A percentile compares a stretch with the other conserved stretches of the same genome.
Evolutionary conservation across 1,284 basidiomycete genomes (phyloP).

Genomic region (Trichosporon inkin): DNA sequence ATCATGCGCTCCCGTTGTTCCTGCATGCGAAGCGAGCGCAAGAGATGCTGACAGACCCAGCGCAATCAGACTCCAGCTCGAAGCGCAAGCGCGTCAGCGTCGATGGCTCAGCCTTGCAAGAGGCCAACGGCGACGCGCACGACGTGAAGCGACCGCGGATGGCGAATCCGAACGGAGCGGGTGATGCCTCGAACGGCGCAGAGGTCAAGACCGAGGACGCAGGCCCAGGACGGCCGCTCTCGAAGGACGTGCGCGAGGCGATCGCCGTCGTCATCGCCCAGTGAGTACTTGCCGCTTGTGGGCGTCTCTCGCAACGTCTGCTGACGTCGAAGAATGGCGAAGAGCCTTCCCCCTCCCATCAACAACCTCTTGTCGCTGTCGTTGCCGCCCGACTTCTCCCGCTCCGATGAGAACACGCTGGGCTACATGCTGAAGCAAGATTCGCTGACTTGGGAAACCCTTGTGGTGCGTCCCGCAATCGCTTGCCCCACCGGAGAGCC

Average conservation of each 20-base stretch:
- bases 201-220: slow-evolving; percentile 11
- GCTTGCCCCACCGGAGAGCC: background rate
- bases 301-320: background rate
- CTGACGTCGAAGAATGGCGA: slow-evolving; percentile 35
- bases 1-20: background rate
- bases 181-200: background rate
- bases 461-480: slow-evolving; percentile 30
- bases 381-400: slow-evolving; percentile 38
- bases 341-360: slow-evolving; percentile 36
- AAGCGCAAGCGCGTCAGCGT: slow-evolving; percentile 26
- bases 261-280: slow-evolving; percentile 33
- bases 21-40: background rate
- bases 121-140: slow-evolving; percentile 10
- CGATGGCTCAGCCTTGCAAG: background rate
- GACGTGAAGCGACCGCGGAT: slow-evolving; percentile 18
- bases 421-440: slow-evolving; percentile 36
- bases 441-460: slow-evolving; percentile 37
- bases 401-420: slow-evolving; percentile 44
- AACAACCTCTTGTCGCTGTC: slow-evolving; percentile 36
- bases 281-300: slow-evolving; percentile 23
- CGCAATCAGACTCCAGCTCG: slow-evolving; percentile 11
- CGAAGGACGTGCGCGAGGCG: slow-evolving; percentile 32
- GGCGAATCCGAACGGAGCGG: slow-evolving; percentile 6
- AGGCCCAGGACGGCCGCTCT: slow-evolving; percentile 20
- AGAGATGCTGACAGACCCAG: background rate